Evolutionary conservation across 2,329 filamentous ascomycete species (phyloP), one percentile per base, ranked within the genome.

Genomic region (Penicillium palitans): DNA sequence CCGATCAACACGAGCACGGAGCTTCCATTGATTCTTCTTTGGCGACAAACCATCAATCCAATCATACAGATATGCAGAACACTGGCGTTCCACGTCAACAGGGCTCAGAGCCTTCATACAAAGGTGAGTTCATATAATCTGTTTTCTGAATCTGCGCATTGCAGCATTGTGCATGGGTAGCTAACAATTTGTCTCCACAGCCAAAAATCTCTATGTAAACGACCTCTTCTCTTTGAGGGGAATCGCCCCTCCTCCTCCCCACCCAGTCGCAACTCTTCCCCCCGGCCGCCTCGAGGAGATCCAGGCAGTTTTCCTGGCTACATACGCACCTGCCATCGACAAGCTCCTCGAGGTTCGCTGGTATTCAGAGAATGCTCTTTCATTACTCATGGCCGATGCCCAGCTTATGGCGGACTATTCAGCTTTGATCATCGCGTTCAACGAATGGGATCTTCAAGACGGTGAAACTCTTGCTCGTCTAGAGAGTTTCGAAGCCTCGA

Each of bases 331-430:
- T 1, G 89, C 87, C 8, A 83, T 95, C 47, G 87, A 90, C 73
- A 83, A 84, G 50, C 88, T 95, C 61, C 84, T 96, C 61, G 93
- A 97, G 73, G 90, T 91, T 7, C 83, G 82, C 29, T 98, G 93
- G 93, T 97, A 91, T 76, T 84, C 79, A 27, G 78, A 76, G 39
- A 80, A 80, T 63, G 84, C 81, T 54, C 77, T 83, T 55, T 72
- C 72, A n/a, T 76, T 80, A 52, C 74, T 89, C 2, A 75, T 85
- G 58, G 76, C 74, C 37, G 82, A 89, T 69, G 76, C 80, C 29
- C 76, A 79, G 29, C 78, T 91, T n/a, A 80, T 89, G 65, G 84
- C 87, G 52, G 83, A 88, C 61, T 85, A 93, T 70, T 83, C 83
- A 6, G 82, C 84, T 17, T 87, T 93, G 64, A 80, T 92, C 42